Base-by-base conservation (phyloP, 176 grass and related monocot genomes). In the Alloteropsis semialata region DNA sequence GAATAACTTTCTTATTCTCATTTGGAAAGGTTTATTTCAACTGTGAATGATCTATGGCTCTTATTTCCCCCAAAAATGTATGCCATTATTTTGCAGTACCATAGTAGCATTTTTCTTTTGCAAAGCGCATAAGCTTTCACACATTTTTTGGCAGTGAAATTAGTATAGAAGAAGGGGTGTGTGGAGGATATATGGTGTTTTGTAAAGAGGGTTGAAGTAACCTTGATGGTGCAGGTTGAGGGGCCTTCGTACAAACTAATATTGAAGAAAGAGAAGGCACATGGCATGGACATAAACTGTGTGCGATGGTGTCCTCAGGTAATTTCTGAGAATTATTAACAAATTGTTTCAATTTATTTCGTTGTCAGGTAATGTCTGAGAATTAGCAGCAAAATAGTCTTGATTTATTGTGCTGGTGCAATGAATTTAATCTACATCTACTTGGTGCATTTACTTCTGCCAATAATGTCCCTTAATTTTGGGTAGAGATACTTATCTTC, bases 221-320 rank as follows among this genome's bases (percentile, higher is more conserved):
- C 37, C 44, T 63, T 78, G 65, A 28, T 39, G n/a, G 1, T 90
- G 85, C 79, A 99, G 96, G 85, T 88, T 87, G 89, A 93, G 76
- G 89, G 60, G 61, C 85, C 92, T 42, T 89, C 69, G 1, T 96
- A 96, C 81, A 90, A 74, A 86, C 70, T 96, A 85, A 62, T 92
- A 53, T 75, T 94, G 57, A 99, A 90, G 83, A 99, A 93, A 87
- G 87, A 96, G 72, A 99, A 96, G 69, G 93, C 96, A 7, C 96
- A 99, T 94, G 91, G 87, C 48, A 99, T 99, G 96, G 96, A 99
- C 86, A 85, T 99, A 84, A 99, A 99, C 64, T 92, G 77, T 58
- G 91, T 99, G 19, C 82, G 63, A 55, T 99, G 96, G 96, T 92
- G 92, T 88, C 93, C 93, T 59, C 94, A 96, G 96, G 96, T 99